Evolutionary conservation across 1,284 basidiomycete species (phyloP), one percentile per base, ranked within the genome.

Genomic region (Cutaneotrichosporon mucoides): DNA sequence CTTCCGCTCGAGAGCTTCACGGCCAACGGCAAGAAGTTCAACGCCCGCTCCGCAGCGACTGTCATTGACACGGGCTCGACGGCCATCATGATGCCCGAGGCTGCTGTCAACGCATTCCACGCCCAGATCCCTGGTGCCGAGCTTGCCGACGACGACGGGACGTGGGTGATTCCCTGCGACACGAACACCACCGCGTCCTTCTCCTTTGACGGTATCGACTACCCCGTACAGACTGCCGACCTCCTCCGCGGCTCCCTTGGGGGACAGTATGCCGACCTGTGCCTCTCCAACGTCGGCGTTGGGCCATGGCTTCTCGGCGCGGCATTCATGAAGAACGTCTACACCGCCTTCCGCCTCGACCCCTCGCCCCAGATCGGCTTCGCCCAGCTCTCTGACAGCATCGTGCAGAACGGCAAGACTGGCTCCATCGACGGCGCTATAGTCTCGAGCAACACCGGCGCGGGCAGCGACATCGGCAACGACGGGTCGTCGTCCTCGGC

Each of bases 161-260:
- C 86, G 11, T 61, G 47, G 45, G 24, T 47, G 16, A 53, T 61
- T 73, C 82, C 93, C 0, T 99, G 94, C 78, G 76, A 76, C 65
- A 86, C 87, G 2, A 67, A 72, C 5, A 85, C 93, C 55, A 82
- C 82, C 56, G 81, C 92, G 24, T 75, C 84, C 1, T 72, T 99
- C 59, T 83, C 84, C 0, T 97, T 96, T 70, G 59, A 35, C 5
- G 56, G 56, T 37, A 41, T 15, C 40, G 35, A 48, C 33, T 57
- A 50, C 52, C 13, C 34, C 5, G 41, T 57, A 5, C 41, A 55
- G 5, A 43, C 52, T 6, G 47, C 42, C 13, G 60, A 61, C 52
- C 42, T 55, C 80, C 82, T 84, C 69, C 80, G 92, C 24, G 82
- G 82, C 11, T 64, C 66, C 24, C 24, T 24, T 13, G 7, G 41